phyloP scores from a whole-genome alignment of 1,284 basidiomycete species.

The Inonotus obliquus region DNA sequence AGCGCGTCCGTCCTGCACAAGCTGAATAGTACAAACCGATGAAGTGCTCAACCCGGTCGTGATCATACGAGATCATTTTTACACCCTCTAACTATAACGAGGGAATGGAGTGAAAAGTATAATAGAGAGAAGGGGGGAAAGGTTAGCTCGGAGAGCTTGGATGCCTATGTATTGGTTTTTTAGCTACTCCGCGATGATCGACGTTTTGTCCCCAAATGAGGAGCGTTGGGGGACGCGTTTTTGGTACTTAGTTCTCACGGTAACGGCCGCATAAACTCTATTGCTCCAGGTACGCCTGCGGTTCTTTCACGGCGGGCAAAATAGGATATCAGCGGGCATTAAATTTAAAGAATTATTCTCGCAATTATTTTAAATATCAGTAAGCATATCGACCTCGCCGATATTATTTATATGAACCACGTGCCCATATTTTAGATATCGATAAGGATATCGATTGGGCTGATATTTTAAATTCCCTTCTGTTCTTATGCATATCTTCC shows the following conservation, averaged over 20 bases:
- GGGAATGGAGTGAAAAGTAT: not conserved
- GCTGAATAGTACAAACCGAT: conserved; percentile 52
- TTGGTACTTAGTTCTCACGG: conserved; percentile 1
- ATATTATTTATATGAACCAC: too few species aligned
- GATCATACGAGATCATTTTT: conserved; percentile 66
- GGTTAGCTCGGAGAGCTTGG: not conserved
- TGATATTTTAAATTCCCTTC: too few species aligned
- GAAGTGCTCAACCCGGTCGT: conserved; percentile 79
- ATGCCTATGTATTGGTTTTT: not conserved
- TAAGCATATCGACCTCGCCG: too few species aligned
- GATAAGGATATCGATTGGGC: too few species aligned
- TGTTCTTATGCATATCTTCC: too few species aligned
- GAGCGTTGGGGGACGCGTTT: conserved; percentile 7
- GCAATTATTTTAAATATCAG: too few species aligned
- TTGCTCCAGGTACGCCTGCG: too few species aligned
- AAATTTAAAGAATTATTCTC: too few species aligned
- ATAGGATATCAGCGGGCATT: too few species aligned
- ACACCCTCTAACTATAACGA: not conserved
- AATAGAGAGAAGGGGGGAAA: not conserved
- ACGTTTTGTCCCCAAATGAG: not conserved
- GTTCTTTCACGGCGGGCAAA: too few species aligned
- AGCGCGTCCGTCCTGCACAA: conserved; percentile 14
- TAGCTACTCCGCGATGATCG: not conserved
- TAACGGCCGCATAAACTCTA: conserved; percentile 4
- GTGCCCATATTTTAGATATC: too few species aligned